phyloP scores from a whole-genome alignment of 352 stramenopile species.

The Globisporangium splendens region DNA sequence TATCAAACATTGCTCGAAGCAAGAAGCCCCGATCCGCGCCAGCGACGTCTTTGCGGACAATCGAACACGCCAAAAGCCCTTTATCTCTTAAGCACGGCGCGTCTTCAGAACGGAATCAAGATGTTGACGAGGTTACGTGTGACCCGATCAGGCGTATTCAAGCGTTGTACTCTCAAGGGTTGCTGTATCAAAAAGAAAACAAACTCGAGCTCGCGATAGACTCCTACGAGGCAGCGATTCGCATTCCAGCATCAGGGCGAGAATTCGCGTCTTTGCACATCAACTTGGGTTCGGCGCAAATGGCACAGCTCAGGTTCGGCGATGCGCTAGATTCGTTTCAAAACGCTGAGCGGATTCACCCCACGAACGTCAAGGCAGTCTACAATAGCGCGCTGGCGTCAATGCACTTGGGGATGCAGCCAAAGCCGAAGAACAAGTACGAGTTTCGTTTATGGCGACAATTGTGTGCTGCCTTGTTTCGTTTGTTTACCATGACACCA shows the following conservation, averaged over 20 bases:
- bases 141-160: constrained; percentile 37
- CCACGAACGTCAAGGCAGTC: constrained; percentile 47
- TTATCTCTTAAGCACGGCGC: neutral
- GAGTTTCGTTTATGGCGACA: neutral
- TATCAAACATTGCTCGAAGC: neutral
- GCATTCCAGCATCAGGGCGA: constrained; percentile 20
- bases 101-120: neutral
- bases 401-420: constrained; percentile 26
- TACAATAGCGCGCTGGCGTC: constrained; percentile 59
- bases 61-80: neutral
- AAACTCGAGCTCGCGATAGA: constrained; percentile 39
- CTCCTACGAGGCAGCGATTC: constrained; percentile 50
- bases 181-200: constrained; percentile 53
- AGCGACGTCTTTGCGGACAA: neutral
- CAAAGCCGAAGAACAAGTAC: constrained; percentile 32
- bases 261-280: constrained; percentile 65
- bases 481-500: no score
- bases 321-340: constrained; percentile 38
- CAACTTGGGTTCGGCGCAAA: constrained; percentile 58
- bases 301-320: constrained; percentile 30
- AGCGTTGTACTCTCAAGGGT: constrained; percentile 52
- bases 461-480: no score
- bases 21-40: constrained; percentile 6
- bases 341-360: constrained; percentile 44
- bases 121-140: neutral